Evolutionary conservation across 163 green algal genomes (phyloP).

Genomic region (Scenedesmus sp.): DNA sequence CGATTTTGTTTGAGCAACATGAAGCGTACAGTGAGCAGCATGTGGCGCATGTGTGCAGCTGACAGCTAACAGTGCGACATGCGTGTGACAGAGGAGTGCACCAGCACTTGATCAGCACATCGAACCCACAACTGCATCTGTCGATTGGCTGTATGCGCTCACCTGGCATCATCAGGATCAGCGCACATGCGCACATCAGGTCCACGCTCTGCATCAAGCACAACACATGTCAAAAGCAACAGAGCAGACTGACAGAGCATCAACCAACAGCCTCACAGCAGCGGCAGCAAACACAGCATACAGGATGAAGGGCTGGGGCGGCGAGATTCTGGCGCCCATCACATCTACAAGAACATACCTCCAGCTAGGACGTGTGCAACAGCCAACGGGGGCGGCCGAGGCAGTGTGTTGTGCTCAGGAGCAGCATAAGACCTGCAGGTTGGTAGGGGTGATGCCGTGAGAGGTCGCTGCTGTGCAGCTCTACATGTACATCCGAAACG

Average conservation of each 20-base stretch:
- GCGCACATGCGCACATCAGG: constrained; percentile 33
- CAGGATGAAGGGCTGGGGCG: not conserved
- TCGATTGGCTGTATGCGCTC: not conserved
- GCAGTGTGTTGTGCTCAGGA: constrained; percentile 27
- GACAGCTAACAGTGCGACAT: not conserved
- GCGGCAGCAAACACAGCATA: not conserved
- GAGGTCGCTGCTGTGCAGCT: not conserved
- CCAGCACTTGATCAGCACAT: not conserved
- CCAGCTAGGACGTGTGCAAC: constrained; percentile 30
- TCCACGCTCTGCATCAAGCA: constrained; percentile 18
- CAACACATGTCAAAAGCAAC: not conserved
- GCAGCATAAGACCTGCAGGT: constrained; percentile 33
- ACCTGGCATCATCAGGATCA: constrained; percentile 28
- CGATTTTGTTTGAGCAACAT: not conserved
- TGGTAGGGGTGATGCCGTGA: not conserved
- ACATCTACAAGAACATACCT: not conserved
- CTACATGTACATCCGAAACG: too few relatives aligned
- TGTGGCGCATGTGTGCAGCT: not conserved
- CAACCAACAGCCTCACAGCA: not conserved
- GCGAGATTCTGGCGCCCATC: not conserved
- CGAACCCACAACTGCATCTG: not conserved
- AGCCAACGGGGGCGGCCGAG: constrained; percentile 1
- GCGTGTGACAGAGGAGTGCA: not conserved
- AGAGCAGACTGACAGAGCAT: not conserved
- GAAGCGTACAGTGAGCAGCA: not conserved